These are phyloP conservation scores for Pseudogymnoascus sp. DNA, from an alignment of 2,329 filamentous ascomycete genomes.

Conservation along the genomic window DNA sequence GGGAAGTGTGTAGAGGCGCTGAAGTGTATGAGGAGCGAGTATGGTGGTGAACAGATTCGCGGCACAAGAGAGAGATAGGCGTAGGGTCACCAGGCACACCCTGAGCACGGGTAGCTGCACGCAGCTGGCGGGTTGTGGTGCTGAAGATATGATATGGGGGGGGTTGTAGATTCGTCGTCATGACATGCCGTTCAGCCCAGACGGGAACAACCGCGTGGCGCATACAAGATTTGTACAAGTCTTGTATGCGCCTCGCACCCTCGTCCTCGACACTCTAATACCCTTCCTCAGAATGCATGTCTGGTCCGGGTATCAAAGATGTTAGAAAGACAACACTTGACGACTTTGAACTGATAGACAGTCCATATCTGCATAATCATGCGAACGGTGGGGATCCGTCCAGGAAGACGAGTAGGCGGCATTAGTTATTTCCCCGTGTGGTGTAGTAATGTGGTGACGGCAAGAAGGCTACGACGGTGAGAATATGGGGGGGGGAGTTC, in stretches of 20 bases:
- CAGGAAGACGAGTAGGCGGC: too few relatives aligned
- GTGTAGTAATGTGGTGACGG: too few relatives aligned
- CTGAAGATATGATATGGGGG: background rate
- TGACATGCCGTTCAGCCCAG: background rate
- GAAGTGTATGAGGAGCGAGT: background rate
- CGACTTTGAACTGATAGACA: too few relatives aligned
- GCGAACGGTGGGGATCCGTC: too few relatives aligned
- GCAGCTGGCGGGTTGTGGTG: background rate
- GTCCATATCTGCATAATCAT: too few relatives aligned
- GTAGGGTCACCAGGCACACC: background rate
- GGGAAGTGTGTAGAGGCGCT: background rate
- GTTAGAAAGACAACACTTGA: too few relatives aligned
- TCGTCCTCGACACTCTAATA: too few relatives aligned
- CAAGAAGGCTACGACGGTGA: too few relatives aligned
- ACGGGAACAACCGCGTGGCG: background rate
- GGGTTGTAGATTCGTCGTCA: background rate
- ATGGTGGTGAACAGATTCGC: background rate
- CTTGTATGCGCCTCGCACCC: background rate
- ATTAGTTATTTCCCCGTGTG: too few relatives aligned
- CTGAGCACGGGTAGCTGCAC: background rate
- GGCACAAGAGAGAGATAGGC: background rate
- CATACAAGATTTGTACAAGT: background rate
- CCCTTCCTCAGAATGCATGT: too few relatives aligned
- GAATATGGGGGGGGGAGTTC: too few relatives aligned
- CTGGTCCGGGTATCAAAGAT: too few relatives aligned